Conservation (phyloP, 257 asterid genomes). For the Marsdenia floribunda region DNA sequence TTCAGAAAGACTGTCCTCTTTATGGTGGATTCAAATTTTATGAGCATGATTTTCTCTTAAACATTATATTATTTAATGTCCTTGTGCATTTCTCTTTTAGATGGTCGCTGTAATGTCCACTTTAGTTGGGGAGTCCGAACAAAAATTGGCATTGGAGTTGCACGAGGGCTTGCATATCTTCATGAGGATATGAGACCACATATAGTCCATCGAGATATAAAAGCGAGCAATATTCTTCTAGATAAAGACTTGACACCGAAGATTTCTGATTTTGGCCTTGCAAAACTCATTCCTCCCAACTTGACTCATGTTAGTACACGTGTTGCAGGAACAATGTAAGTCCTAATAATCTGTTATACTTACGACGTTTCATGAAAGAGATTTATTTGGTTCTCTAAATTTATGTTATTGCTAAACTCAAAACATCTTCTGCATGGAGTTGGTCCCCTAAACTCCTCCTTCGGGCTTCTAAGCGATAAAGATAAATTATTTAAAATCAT, state of each 20-base stretch:
- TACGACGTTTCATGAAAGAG: constrained; percentile 2
- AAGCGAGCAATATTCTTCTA: constrained; percentile 94
- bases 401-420: background rate
- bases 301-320: constrained; percentile 92
- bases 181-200: constrained; percentile 92
- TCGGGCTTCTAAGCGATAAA: background rate
- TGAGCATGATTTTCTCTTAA: background rate
- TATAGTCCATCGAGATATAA: constrained; percentile 90
- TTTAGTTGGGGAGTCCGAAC: constrained; percentile 71
- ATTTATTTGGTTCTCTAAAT: background rate
- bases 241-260: constrained; percentile 76
- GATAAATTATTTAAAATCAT: background rate
- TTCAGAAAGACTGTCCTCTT: background rate
- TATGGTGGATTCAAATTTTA: background rate
- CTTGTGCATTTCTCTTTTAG: constrained; percentile 35
- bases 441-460: background rate
- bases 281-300: constrained; percentile 83
- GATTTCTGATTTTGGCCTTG: constrained; percentile 95
- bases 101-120: constrained; percentile 37
- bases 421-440: background rate
- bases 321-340: constrained; percentile 97
- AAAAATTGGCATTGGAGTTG: constrained; percentile 68
- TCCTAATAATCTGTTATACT: constrained; percentile 10
- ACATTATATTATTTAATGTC: constrained; percentile 12
- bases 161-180: constrained; percentile 82